Percentiles rank a stretch among this genome's conserved stretches.
phyloP scores from a whole-genome alignment of 495 filamentous ascomycete species.

The Pyrenula massariospora region DNA sequence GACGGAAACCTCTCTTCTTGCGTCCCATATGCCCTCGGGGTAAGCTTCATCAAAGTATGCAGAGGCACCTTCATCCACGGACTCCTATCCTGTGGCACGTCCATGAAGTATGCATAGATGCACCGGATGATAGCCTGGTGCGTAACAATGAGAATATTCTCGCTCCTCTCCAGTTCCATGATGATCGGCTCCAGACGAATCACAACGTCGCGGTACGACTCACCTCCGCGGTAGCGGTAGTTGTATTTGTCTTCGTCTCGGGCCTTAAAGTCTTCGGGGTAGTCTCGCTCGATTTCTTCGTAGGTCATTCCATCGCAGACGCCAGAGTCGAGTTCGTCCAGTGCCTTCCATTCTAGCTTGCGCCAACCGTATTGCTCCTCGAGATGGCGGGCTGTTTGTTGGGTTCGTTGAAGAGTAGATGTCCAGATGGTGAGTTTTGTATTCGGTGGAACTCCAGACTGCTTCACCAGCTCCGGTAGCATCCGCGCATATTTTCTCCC shows the following conservation, averaged over 20 bases:
- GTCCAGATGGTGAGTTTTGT: constrained; percentile 93
- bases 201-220: constrained; percentile 95
- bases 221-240: constrained; percentile 93
- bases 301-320: constrained; percentile 96
- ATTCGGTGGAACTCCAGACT: constrained; percentile 64
- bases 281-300: constrained; percentile 76
- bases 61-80: constrained; percentile 98
- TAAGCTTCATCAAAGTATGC: constrained; percentile 92
- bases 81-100: constrained; percentile 77
- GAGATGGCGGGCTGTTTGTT: constrained; percentile 76
- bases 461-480: constrained; percentile 66
- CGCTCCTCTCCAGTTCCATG: constrained; percentile 93
- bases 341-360: constrained; percentile 94
- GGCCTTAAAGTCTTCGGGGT: constrained; percentile 88
- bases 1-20: constrained; percentile 77
- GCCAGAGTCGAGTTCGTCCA: constrained; percentile 93
- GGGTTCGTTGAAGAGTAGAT: constrained; percentile 85
- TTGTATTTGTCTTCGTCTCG: constrained; percentile 98
- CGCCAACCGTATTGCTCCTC: constrained; percentile 54
- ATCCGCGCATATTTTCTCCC: constrained; percentile 76
- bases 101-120: constrained; percentile 98
- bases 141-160: constrained; percentile 96
- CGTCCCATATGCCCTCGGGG: constrained; percentile 86
- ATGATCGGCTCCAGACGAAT: constrained; percentile 97
- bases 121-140: constrained; percentile 94